Evolutionary conservation across 164 flowering plant genomes (phyloP).

Genomic region (Dillenia suffruticosa): DNA sequence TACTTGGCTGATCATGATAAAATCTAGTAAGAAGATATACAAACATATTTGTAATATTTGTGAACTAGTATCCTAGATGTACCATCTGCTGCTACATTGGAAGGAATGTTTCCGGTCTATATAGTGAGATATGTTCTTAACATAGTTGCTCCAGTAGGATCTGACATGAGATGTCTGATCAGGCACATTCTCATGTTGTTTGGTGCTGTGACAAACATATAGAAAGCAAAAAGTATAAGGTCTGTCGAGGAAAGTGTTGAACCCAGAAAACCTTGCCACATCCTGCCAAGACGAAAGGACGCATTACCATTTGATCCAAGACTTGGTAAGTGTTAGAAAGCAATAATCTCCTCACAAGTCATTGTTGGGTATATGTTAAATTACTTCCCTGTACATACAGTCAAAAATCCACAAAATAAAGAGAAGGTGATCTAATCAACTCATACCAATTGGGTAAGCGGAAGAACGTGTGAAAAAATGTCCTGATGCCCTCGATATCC

Average conservation of each 20-base stretch:
- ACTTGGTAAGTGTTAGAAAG: not conserved
- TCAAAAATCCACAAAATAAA: no score
- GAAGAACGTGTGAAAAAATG: conserved; percentile 88
- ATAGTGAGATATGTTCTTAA: conserved; percentile 70
- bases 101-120: conserved; percentile 12
- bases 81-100: no score
- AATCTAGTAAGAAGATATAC: no score
- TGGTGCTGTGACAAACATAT: conserved; percentile 92
- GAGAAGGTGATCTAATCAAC: no score
- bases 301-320: no score
- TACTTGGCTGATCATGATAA: no score
- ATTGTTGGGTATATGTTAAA: no score
- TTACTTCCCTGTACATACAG: no score
- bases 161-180: conserved; percentile 76
- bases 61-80: no score
- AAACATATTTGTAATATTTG: no score
- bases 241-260: conserved; percentile 81
- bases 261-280: conserved; percentile 96
- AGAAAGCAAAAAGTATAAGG: conserved; percentile 75
- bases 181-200: conserved; percentile 74
- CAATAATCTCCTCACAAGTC: no score
- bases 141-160: conserved; percentile 90
- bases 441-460: conserved; percentile 77
- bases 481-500: conserved; percentile 82
- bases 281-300: conserved; percentile 47